These are phyloP conservation scores for Wickerhamomyces pijperi DNA, from an alignment of 805 yeast genomes.

Conservation along the genomic window DNA sequence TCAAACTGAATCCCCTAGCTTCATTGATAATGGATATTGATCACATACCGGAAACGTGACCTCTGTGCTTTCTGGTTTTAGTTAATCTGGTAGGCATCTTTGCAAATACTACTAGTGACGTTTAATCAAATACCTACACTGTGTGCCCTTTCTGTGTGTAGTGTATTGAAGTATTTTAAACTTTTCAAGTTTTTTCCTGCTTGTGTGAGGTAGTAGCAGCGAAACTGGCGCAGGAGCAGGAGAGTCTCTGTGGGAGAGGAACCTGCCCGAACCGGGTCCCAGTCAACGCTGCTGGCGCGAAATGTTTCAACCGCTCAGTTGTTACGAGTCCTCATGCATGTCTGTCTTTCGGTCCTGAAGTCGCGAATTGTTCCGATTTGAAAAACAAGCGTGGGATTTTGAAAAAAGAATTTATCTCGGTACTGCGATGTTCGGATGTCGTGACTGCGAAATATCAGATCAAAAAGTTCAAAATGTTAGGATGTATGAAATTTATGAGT, in stretches of 20 bases:
- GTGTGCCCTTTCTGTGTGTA: slow-evolving; percentile 1
- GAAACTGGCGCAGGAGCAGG: too few relatives aligned
- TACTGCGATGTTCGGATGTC: background rate
- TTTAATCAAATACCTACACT: background rate
- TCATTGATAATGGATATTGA: background rate
- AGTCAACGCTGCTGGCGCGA: background rate
- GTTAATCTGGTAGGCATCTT: slow-evolving; percentile 97
- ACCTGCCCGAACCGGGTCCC: too few relatives aligned
- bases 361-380: background rate
- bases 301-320: background rate
- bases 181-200: slow-evolving; percentile 14
- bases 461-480: background rate
- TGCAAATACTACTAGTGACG: slow-evolving; percentile 19
- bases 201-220: slow-evolving; percentile 3
- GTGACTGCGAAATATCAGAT: background rate
- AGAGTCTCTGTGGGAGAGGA: too few relatives aligned
- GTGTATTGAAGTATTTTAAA: slow-evolving; percentile 8
- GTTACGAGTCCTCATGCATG: too few relatives aligned
- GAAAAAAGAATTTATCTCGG: too few relatives aligned
- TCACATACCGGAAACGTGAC: slow-evolving; percentile 97
- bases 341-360: too few relatives aligned
- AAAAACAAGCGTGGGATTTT: background rate
- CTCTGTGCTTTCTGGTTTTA: slow-evolving; percentile 99
- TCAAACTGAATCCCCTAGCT: background rate
- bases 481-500: background rate